Evolutionary conservation across 2,329 filamentous ascomycete genomes (phyloP), one percentile per base, ranked within the genome.

Genomic region (Aspergillus transmontanensis): DNA sequence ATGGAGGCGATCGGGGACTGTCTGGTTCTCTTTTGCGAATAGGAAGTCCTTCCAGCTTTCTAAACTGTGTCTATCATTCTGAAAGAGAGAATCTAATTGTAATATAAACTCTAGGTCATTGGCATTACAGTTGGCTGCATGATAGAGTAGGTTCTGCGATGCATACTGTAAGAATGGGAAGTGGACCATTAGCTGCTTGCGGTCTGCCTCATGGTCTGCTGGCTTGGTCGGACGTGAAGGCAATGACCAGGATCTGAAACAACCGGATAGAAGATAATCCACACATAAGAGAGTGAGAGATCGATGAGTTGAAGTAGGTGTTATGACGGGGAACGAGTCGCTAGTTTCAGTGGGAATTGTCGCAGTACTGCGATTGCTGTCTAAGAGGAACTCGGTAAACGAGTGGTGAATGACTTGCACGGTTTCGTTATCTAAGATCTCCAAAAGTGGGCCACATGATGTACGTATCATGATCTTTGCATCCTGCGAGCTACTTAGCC

Each of bases 351-450:
- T 50, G 43, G 11, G 34, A 19, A 14, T 39, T 26, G 16, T 14
- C 28, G 16, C 19, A n/a, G 50, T 51, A 30, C n/a, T 26, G 43
- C 43, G 43, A 14, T 9, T 46, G n/a, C 43, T 23, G 43, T 60
- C 75, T 1, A 73, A 69, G 14, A 83, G 65, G 62, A 80, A 84
- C 59, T 84, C 82, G 3, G 81, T 83, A 46, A 84, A 79, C 0
- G 81, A 83, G 58, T 84, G 82, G 64, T 84, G 82, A 7, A 84
- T 78, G 6, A 83, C 75, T 21, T 76, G 75, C 11, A 83, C 63
- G 0, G 78, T 80, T 58, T 82, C 81, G 56, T 84, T 80, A 21
- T 81, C 78, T 2, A 80, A 69, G 23, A 83, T 70, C 62, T 84
- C 81, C 1, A 84, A 64, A 36, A 84, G 65, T 10, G 79, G 75